Evolutionary conservation across 306 rosid species (phyloP), one percentile per base, ranked within the genome.

Genomic region (Gleditsia sinensis): DNA sequence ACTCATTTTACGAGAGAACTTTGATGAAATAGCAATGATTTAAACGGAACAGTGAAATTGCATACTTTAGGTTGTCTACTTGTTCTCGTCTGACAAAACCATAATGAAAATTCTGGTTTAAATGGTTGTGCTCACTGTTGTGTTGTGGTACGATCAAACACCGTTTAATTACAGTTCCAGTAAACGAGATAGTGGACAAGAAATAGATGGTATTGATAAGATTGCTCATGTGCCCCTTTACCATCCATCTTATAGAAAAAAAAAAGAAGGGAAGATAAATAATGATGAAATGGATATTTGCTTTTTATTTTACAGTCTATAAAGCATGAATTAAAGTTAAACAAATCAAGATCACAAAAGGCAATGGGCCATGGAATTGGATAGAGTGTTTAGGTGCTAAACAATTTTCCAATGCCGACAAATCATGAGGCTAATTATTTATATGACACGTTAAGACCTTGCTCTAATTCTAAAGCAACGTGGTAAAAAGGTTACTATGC

Each of bases 31-130:
- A 28, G 71, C 27, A 58, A 69, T 59, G 46, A 75, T 77, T 80
- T 63, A 62, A 75, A 67, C 28, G 36, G 43, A 75, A 80, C 67
- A 80, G 80, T 86, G 69, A 63, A 80, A 80, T 77, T 80, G 83
- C 82, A 75, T 77, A 86, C 82, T 83, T 86, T 33, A 48, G 39
- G 48, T 12, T n/a, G n/a, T n/a, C n/a, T n/a, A n/a, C n/a, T n/a
- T n/a, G n/a, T n/a, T n/a, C n/a, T n/a, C n/a, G 36, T 64, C 51
- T 80, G 50, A 48, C 33, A 74, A 55, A 32, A 17, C 64, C 75
- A 36, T 10, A 8, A 3, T 23, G 4, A 59, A n/a, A n/a, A n/a
- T n/a, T n/a, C 66, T 33, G 24, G 43, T 59, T 33, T 3, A 33
- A 7, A n/a, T 59, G 23, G 43, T 59, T 13, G 50, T 59, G 8